Evolutionary conservation across 192 early-diverging fungal species (phyloP), one percentile per base, ranked within the genome.

Genomic region (Mortierella claussenii): DNA sequence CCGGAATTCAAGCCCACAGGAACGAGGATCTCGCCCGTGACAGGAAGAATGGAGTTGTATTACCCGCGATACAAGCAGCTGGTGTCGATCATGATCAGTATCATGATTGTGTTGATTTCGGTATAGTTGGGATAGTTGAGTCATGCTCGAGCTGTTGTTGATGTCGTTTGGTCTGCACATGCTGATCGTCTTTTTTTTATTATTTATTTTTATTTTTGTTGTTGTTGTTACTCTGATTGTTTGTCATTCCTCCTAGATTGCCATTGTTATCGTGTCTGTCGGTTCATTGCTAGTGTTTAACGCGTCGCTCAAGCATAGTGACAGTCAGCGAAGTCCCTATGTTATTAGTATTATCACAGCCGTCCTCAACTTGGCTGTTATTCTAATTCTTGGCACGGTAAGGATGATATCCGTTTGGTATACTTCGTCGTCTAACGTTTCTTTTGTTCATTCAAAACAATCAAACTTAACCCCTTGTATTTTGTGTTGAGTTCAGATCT

Each of bases 1-100:
- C 87, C 90, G 1, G 82, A 92, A 51, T 92, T 86, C 81, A 69
- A 82, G 42, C 81, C 78, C 11, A 88, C 88, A 2, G 57, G 75
- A 37, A 69, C 52, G 1, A 69, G 83, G 30, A 61, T 67, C n/a
- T 86, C 84, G 13, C 85, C 86, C 10, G 68, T 87, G 21, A 89
- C 88, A 13, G 83, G 82, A 15, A 80, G 83, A 43, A 42, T 55
- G 37, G 85, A 86, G 34, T 52, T 80, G n/a, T 59, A 76, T 53
- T 86, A 80, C 58, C 87, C 73, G 2, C 83, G 70, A 6, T 76
- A 66, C 21, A 56, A 49, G 50, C 80, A 60, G 57, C 21, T 80
- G 45, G 18, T 62, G 20, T 78, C 81, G 26, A 30, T 84, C 42
- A 0, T 81, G 27, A 70, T 78, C 20, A 84, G 85, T 20, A 17